Percentiles rank a stretch among this genome's conserved stretches.
phyloP scores from a whole-genome alignment of 2,329 filamentous ascomycete species.

The Pseudogymnoascus verrucosus region DNA sequence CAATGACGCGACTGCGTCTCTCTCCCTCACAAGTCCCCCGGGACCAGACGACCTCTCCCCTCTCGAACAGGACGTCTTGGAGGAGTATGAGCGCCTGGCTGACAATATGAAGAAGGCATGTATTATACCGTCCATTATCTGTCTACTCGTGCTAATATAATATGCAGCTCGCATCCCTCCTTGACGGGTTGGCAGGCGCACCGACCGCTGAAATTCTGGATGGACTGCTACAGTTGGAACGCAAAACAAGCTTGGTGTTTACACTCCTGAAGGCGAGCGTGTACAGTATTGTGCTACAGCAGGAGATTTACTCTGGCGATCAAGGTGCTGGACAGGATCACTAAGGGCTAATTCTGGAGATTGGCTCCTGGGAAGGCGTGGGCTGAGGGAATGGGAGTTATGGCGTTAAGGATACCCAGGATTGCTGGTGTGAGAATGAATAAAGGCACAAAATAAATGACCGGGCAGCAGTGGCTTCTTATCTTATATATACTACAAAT shows the following conservation, averaged over 20 bases:
- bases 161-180: constrained; percentile 48
- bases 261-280: constrained; percentile 96
- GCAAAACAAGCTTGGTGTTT: constrained; percentile 91
- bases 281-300: constrained; percentile 96
- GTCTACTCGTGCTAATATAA: constrained; percentile 9
- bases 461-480: neutral
- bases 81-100: constrained; percentile 82
- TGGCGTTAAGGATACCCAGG: constrained; percentile 2
- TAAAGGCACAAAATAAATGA: neutral
- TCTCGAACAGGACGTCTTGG: constrained; percentile 86
- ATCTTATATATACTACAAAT: constrained; percentile 9
- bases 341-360: constrained; percentile 7
- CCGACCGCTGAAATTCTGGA: constrained; percentile 80
- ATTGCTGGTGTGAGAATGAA: neutral
- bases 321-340: constrained; percentile 30
- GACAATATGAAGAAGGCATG: constrained; percentile 84
- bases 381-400: neutral
- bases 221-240: constrained; percentile 76
- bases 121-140: neutral
- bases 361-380: neutral
- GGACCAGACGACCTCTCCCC: constrained; percentile 52
- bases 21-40: constrained; percentile 24
- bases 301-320: constrained; percentile 75
- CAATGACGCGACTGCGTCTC: constrained; percentile 13
- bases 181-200: constrained; percentile 56